A percentile compares a stretch with the other conserved stretches of the same genome.
phyloP scores from a whole-genome alignment of 176 grass and related monocot species.

The Raddia distichophylla region DNA sequence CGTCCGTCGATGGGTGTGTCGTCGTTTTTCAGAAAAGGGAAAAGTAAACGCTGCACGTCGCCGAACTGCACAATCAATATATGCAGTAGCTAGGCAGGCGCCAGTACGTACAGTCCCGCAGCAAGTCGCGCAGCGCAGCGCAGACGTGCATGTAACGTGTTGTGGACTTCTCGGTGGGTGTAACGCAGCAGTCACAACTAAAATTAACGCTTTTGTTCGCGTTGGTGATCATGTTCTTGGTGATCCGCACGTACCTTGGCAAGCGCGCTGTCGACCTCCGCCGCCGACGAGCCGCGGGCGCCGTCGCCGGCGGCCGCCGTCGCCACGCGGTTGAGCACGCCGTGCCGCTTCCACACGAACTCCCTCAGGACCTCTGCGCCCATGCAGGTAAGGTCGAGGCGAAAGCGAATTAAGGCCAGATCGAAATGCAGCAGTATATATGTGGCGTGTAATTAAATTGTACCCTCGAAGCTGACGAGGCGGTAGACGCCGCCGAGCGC shows the following conservation, averaged over 20 bases:
- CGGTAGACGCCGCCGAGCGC: conserved; percentile 77
- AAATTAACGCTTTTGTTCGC: not conserved
- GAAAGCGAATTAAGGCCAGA: no score
- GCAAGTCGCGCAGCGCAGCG: not conserved
- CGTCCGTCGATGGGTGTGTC: no score
- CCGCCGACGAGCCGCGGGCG: not conserved
- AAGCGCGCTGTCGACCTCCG: not conserved
- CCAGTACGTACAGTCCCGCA: not conserved
- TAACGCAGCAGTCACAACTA: not conserved
- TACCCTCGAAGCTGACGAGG: conserved; percentile 97
- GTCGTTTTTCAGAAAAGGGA: not conserved
- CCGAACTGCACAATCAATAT: not conserved
- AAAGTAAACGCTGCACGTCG: not conserved
- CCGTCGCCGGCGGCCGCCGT: not conserved
- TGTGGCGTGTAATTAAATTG: no score
- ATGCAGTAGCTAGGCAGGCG: not conserved
- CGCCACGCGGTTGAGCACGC: conserved; percentile 33
- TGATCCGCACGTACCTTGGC: not conserved
- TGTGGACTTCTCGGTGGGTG: not conserved
- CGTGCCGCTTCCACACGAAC: conserved; percentile 44
- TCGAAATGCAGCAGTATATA: no score
- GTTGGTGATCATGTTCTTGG: not conserved
- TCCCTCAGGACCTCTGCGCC: conserved; percentile 45
- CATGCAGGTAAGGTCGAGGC: no score
- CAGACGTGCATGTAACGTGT: not conserved